Evolutionary conservation across 1,284 basidiomycete species (phyloP), one percentile per base, ranked within the genome.

Genomic region (Agroathelia rolfsii): DNA sequence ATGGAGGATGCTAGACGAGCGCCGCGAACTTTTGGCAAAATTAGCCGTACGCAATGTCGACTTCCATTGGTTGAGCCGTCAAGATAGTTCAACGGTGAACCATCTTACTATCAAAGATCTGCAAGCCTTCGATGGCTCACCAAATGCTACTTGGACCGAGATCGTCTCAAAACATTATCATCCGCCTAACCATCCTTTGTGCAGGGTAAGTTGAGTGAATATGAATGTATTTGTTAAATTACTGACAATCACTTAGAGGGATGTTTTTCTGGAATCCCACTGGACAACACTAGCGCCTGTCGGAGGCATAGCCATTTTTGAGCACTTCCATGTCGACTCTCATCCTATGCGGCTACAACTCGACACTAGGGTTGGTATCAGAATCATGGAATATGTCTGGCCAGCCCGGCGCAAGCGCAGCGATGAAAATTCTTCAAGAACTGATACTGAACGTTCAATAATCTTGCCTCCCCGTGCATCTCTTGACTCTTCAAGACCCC

Each of bases 261-360:
- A 52, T 80, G 14, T 84, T 86, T n/a, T n/a, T 52, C 60, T 79
- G n/a, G 53, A 74, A 5, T 78, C 79, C 5, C 69, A 77, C 37
- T 90, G 87, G 86, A 76, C 70, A 3, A 71, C 85, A 13, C 62
- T 89, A n/a, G 75, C 88, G 0, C 85, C 92, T 2, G 89, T 96
- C 3, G 94, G 90, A 15, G 94, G 93, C 7, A 96, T 98, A 44
- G 73, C 81, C 6, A 90, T 97, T 42, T 82, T 93, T 49, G 81
- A 90, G 53, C 66, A 72, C 18, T 88, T 95, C 47, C 76, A 85
- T 41, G 59, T 95, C 28, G 74, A 76, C 28, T 60, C 95, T 33
- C 87, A 95, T 54, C 93, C 93, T 0, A 71, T 96, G 46, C 77
- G 84, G 29, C 65, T 96, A 11, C 87, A 92, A 47, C 68, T 95